Conservation (phyloP, 148 eudicot species). For the Rhododendron mucronatum region DNA sequence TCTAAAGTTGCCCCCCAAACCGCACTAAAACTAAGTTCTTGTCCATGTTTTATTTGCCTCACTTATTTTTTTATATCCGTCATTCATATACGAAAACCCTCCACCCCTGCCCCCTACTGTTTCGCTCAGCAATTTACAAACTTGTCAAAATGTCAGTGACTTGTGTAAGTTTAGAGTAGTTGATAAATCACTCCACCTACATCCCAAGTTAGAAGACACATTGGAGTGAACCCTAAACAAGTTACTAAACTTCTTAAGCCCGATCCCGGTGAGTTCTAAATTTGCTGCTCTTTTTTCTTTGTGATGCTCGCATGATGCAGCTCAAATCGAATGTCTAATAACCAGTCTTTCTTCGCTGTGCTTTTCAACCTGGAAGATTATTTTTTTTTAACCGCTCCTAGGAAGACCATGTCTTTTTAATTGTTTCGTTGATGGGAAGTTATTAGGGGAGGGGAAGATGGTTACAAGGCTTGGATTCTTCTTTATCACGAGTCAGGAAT, state of each 20-base stretch:
- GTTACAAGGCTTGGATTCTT: not conserved
- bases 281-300: not conserved
- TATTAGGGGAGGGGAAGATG: not conserved
- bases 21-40: not conserved
- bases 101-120: not conserved
- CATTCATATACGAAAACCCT: not conserved
- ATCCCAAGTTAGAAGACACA: not conserved
- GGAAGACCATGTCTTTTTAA: not conserved
- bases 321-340: not conserved
- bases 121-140: not conserved
- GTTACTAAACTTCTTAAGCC: not conserved
- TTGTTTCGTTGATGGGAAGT: not conserved
- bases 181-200: not conserved
- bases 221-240: not conserved
- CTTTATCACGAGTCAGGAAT: not conserved
- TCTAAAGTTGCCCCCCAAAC: not conserved
- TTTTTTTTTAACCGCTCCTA: not conserved
- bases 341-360: not conserved
- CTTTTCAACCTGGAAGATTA: not conserved
- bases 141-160: not conserved
- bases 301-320: not conserved
- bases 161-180: not conserved
- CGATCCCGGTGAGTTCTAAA: not conserved
- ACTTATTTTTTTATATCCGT: not conserved
- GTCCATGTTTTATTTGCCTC: not conserved